These are phyloP conservation scores for Diddensiella transvaalensis DNA, from an alignment of 805 yeast species.

Conservation along the genomic window DNA sequence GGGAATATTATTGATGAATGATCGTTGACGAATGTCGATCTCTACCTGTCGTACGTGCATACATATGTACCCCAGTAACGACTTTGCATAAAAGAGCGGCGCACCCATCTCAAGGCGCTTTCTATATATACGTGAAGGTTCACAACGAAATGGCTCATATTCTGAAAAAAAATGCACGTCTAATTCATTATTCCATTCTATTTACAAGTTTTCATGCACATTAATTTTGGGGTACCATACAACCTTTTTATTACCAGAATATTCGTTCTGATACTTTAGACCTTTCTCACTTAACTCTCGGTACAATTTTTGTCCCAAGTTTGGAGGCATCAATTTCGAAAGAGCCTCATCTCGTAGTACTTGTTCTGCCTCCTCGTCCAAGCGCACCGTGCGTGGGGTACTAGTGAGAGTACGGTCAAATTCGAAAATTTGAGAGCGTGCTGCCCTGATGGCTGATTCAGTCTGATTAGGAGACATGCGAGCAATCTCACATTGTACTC, in stretches of 20 bases:
- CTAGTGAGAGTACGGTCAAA: not conserved
- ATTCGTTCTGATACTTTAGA: constrained; percentile 17
- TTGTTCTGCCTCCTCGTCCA: constrained; percentile 24
- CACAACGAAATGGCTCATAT: not conserved
- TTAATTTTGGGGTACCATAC: constrained; percentile 20
- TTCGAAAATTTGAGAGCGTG: not conserved
- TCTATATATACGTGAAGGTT: constrained; percentile 9
- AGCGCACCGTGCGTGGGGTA: constrained; percentile 24
- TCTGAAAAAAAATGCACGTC: too few species aligned
- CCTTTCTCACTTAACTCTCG: constrained; percentile 35
- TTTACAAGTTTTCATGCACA: too few species aligned
- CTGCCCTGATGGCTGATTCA: not conserved
- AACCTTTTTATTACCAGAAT: constrained; percentile 17
- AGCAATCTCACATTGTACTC: constrained; percentile 29
- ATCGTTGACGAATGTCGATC: constrained; percentile 11
- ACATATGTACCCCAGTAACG: too few species aligned
- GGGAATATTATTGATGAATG: not conserved
- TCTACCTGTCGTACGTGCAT: constrained; percentile 3
- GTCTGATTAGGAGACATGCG: constrained; percentile 20
- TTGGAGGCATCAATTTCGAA: constrained; percentile 28
- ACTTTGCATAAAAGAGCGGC: too few species aligned
- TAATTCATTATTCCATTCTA: too few species aligned
- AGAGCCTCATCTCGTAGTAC: constrained; percentile 24
- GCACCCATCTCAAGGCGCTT: too few species aligned
- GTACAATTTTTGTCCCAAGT: constrained; percentile 26